Conservation (phyloP, 176 grass and related monocot genomes). For the Eleusine coracana region DNA sequence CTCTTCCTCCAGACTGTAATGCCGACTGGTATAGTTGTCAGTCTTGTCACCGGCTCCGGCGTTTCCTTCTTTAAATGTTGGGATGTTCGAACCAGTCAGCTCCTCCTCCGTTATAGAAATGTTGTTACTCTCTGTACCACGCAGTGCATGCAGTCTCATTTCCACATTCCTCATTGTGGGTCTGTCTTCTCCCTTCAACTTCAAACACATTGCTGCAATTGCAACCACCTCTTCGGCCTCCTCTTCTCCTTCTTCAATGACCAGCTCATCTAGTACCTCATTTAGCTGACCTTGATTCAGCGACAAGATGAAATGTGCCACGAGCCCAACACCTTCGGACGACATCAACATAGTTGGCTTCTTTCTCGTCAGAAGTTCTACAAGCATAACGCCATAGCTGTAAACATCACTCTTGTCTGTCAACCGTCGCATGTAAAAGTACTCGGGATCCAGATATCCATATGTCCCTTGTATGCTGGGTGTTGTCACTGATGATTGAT, state of each 20-base stretch:
- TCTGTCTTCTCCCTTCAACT: constrained; percentile 42
- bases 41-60: too few relatives aligned
- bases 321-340: neutral
- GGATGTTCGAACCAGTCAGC: neutral
- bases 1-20: constrained; percentile 48
- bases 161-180: constrained; percentile 35
- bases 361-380: constrained; percentile 60
- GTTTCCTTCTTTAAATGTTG: neutral
- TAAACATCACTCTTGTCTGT: constrained; percentile 72
- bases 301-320: constrained; percentile 27
- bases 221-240: constrained; percentile 23
- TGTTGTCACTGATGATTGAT: constrained; percentile 49
- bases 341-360: constrained; percentile 8
- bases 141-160: constrained; percentile 39
- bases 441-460: constrained; percentile 67
- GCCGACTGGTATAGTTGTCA: constrained; percentile 24
- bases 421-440: constrained; percentile 47
- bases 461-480: constrained; percentile 57
- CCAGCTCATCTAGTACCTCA: constrained; percentile 41
- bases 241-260: constrained; percentile 4
- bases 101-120: neutral
- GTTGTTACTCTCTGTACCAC: neutral
- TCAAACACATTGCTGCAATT: constrained; percentile 51
- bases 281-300: constrained; percentile 1
- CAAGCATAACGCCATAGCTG: constrained; percentile 63